Percentiles rank a stretch among this genome's conserved stretches.
phyloP scores from a whole-genome alignment of 2,329 filamentous ascomycete genomes.

The Metarhizium brunneum region DNA sequence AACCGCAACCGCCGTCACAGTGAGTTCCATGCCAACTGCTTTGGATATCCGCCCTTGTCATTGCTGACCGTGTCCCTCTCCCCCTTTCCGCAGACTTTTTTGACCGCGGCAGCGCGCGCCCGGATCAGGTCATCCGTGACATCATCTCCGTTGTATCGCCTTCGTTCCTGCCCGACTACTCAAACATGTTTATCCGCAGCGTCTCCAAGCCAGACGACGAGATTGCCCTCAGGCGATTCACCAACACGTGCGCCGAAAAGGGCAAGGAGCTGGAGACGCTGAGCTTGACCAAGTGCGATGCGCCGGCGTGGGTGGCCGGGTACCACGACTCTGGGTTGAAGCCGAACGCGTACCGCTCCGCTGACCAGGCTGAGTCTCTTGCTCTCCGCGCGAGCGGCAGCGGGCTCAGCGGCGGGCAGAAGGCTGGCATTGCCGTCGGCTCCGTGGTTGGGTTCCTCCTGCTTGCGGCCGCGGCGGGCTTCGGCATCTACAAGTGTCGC shows the following conservation, averaged over 20 bases:
- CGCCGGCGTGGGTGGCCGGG: not conserved
- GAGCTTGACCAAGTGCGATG: not conserved
- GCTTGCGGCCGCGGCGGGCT: no score
- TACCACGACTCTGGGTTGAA: no score
- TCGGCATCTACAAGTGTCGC: no score
- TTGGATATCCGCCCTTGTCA: no score
- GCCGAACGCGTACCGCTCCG: no score
- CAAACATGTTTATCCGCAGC: not conserved
- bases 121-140: conserved; percentile 3
- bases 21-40: not conserved
- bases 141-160: conserved; percentile 2
- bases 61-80: not conserved
- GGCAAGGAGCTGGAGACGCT: not conserved
- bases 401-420: no score
- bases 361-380: no score
- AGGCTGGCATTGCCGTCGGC: no score
- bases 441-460: no score
- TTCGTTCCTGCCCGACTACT: not conserved
- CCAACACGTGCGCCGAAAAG: not conserved
- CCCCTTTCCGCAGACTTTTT: conserved; percentile 2
- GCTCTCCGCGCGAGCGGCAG: no score
- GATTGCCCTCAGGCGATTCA: not conserved
- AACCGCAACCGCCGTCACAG: conserved; percentile 7
- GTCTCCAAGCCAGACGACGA: not conserved
- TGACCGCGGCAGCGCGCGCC: conserved; percentile 5